phyloP scores from a whole-genome alignment of 1,139 yeast genomes.

The Geotrichum klebahnii region DNA sequence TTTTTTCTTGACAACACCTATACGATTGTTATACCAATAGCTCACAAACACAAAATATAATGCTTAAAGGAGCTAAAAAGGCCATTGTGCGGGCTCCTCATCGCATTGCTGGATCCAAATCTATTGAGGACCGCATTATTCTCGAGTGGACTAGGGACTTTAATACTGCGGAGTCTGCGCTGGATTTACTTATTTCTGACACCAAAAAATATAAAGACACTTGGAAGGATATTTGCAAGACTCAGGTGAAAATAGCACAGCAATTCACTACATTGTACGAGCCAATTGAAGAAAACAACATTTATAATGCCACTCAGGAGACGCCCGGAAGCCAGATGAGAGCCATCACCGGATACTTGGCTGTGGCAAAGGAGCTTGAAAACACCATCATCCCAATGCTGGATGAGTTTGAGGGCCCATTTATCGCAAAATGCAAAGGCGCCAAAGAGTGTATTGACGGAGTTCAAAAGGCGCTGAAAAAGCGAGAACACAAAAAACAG shows the following conservation, averaged over 20 bases:
- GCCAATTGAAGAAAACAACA: slow-evolving; percentile 33
- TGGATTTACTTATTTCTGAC: slow-evolving; percentile 44
- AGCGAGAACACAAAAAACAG: slow-evolving; percentile 47
- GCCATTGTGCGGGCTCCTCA: slow-evolving; percentile 42
- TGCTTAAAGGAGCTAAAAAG: slow-evolving; percentile 40
- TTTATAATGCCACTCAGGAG: slow-evolving; percentile 34
- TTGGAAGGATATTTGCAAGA: slow-evolving; percentile 44
- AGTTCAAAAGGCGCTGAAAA: slow-evolving; percentile 46
- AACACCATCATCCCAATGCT: slow-evolving; percentile 32
- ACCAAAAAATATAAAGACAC: slow-evolving; percentile 39
- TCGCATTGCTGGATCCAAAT: slow-evolving; percentile 37
- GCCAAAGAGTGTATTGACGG: slow-evolving; percentile 44
- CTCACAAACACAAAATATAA: slow-evolving; percentile 11
- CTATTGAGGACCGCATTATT: slow-evolving; percentile 49
- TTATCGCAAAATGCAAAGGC: slow-evolving; percentile 37
- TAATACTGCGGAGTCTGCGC: slow-evolving; percentile 45
- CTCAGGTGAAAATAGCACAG: slow-evolving; percentile 10
- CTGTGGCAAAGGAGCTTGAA: slow-evolving; percentile 28
- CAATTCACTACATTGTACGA: slow-evolving; percentile 4
- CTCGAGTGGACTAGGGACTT: slow-evolving; percentile 49
- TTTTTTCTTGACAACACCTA: background rate
- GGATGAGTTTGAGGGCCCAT: slow-evolving; percentile 28
- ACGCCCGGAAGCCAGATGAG: slow-evolving; percentile 45
- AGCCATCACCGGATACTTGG: slow-evolving; percentile 31
- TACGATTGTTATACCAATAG: slow-evolving; percentile 22